These are phyloP conservation scores for Chenopodium formosanum DNA, from an alignment of 148 eudicot genomes.

Conservation along the genomic window DNA sequence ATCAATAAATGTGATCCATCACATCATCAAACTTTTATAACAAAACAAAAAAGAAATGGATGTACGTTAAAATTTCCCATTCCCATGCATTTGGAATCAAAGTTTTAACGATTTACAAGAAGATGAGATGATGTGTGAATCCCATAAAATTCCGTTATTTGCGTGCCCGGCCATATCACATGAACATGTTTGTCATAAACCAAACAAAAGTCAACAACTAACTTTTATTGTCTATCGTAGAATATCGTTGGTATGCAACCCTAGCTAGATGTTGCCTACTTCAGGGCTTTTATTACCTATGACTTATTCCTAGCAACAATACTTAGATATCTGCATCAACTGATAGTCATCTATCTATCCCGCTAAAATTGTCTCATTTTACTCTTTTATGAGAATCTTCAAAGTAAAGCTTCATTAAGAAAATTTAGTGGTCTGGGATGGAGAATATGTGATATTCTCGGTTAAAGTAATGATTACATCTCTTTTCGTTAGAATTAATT, in stretches of 20 bases:
- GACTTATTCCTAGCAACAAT: not conserved
- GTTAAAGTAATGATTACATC: too few species aligned
- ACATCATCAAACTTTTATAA: not conserved
- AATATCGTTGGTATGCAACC: not conserved
- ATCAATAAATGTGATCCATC: not conserved
- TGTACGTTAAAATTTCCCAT: not conserved
- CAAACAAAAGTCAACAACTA: not conserved
- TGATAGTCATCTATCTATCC: not conserved
- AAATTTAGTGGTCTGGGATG: too few species aligned
- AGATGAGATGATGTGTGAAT: constrained; percentile 14
- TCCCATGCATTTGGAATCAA: constrained; percentile 11
- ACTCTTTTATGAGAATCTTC: too few species aligned
- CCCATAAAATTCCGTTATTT: constrained; percentile 3
- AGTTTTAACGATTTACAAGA: constrained; percentile 14
- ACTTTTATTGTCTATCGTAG: constrained; percentile 10
- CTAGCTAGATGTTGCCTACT: not conserved
- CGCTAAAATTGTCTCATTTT: too few species aligned
- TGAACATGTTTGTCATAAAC: constrained; percentile 9
- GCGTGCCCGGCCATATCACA: constrained; percentile 4
- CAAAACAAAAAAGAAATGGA: not conserved
- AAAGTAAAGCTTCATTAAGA: too few species aligned
- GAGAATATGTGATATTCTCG: too few species aligned
- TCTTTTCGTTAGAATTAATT: too few species aligned
- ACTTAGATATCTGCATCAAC: not conserved
- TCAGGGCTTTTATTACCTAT: not conserved